Evolutionary conservation across 345 rosid genomes (phyloP), one percentile per base, ranked within the genome.

Genomic region (Garcia nutans): DNA sequence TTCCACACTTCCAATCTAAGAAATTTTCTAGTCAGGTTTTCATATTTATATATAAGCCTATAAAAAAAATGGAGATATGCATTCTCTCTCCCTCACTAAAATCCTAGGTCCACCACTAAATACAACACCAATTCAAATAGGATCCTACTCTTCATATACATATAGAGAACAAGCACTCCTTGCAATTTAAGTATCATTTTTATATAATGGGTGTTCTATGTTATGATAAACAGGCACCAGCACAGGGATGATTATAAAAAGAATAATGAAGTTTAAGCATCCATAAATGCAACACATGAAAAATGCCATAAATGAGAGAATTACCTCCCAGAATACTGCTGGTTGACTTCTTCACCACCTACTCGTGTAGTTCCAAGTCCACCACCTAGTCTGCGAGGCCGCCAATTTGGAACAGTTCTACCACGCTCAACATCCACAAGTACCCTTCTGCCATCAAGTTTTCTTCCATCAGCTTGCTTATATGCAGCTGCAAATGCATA

Each of bases 361-460:
- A 92, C 89, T 75, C 99, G 87, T 70, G 91, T 86, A 19, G 98
- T 88, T 82, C 99, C 99, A 83, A 96, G 98, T 73, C 99, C 99
- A 86, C 99, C 99, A 76, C 99, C 99, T 72, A 96, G 91, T 69
- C 98, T 88, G 60, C 98, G 98, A 47, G 99, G 99, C 52, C 99
- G 91, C 99, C 98, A 96, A 84, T 96, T 96, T n/a, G 99, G 99
- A 54, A 96, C 99, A 41, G 99, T 96, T 82, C 99, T 87, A 78
- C 99, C 99, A 44, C 98, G 96, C 83, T 96, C 99, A 69, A 96
- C 99, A 85, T 96, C 99, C 70, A 96, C 99, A 80, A 96, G 92
- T 75, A 96, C 99, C 85, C 99, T 96, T 87, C 95, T 88, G 24
- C 97, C 97, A 77, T 96, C 99, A 87, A 96, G 87, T 87, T 96